These are phyloP conservation scores for Penicillium coffeae DNA, from an alignment of 495 filamentous ascomycete species.

Conservation along the genomic window DNA sequence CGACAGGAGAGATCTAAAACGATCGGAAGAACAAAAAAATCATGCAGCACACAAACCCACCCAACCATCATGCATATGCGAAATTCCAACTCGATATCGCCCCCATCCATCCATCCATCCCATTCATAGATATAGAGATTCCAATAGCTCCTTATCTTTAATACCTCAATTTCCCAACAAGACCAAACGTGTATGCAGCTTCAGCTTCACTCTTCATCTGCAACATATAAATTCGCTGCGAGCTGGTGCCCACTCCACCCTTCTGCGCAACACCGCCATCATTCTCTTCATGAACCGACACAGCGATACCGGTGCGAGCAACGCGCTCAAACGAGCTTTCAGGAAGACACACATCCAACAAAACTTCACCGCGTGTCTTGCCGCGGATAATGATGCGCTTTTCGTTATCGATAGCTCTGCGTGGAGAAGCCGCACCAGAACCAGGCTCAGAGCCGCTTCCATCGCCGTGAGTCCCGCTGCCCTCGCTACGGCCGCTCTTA, in stretches of 20 bases:
- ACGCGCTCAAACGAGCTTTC: conserved; percentile 81
- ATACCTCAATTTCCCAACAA: conserved; percentile 58
- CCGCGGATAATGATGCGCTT: conserved; percentile 77
- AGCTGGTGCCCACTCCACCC: conserved; percentile 67
- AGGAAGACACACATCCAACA: conserved; percentile 80
- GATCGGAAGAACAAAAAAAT: conserved; percentile 1
- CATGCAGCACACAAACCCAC: neutral
- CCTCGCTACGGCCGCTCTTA: conserved; percentile 24
- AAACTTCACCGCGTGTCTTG: conserved; percentile 60
- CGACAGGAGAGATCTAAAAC: conserved; percentile 9
- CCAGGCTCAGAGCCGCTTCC: conserved; percentile 23
- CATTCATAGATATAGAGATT: conserved; percentile 3
- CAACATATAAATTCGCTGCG: conserved; percentile 77
- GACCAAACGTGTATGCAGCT: conserved; percentile 57
- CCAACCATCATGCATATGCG: conserved; percentile 9
- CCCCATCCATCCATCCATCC: too few relatives aligned
- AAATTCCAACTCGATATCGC: too few relatives aligned
- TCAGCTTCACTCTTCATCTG: conserved; percentile 67
- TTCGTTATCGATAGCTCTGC: conserved; percentile 46
- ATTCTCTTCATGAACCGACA: conserved; percentile 81
- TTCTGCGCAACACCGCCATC: conserved; percentile 62
- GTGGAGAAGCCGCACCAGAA: conserved; percentile 37
- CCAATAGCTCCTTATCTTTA: conserved; percentile 19
- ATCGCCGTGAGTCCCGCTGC: conserved; percentile 11
- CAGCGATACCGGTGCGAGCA: conserved; percentile 76